Conservation (phyloP, 352 stramenopile species). For the Globisporangium barbulae region DNA sequence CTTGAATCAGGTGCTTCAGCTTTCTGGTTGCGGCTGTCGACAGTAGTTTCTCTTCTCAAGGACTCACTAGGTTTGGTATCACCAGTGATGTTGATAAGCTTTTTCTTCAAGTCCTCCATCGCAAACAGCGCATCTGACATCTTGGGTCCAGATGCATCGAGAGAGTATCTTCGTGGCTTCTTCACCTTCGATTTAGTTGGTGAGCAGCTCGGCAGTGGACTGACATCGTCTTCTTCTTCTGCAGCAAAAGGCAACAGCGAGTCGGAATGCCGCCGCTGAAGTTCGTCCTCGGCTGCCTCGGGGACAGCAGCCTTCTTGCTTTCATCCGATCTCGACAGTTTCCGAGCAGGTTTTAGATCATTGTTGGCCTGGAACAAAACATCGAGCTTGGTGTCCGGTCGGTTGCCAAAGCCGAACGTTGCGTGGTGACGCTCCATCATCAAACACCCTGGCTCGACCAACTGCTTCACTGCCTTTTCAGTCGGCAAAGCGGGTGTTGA, state of each 20-base stretch:
- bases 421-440: slow-evolving; percentile 29
- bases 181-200: neutral
- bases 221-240: neutral
- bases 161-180: slow-evolving; percentile 5
- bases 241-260: neutral
- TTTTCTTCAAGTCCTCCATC: slow-evolving; percentile 11
- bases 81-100: neutral
- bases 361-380: neutral
- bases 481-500: slow-evolving; percentile 32
- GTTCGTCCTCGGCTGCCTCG: slow-evolving; percentile 1
- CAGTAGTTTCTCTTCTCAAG: neutral
- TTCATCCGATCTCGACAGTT: neutral
- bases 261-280: slow-evolving; percentile 11
- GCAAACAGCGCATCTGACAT: neutral
- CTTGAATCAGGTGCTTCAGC: neutral
- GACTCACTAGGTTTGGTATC: neutral
- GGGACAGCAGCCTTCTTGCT: neutral
- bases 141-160: neutral
- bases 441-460: slow-evolving; percentile 36
- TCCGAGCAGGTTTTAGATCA: slow-evolving; percentile 1
- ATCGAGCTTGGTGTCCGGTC: neutral
- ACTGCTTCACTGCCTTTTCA: slow-evolving; percentile 18
- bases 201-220: neutral
- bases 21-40: neutral
- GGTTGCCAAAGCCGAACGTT: neutral